Base-by-base conservation (phyloP, 139 green algal genomes). In the Chlorella sorokiniana region DNA sequence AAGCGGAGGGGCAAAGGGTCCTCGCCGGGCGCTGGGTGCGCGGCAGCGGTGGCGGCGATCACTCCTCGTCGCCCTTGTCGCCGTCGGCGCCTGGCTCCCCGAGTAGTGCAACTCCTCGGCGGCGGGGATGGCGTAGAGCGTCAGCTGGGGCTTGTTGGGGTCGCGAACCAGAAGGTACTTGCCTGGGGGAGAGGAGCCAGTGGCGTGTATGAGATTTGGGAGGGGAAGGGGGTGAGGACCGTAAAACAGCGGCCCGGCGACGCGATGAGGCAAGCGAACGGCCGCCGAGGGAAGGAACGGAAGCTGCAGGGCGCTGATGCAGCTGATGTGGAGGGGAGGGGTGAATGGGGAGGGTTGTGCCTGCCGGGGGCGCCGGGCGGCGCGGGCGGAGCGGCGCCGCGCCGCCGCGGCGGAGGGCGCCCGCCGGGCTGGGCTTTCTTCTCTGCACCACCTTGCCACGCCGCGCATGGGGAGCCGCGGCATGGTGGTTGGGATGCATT, bases 81-180 rank as follows among this genome's bases (percentile, higher is more conserved):
- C 45, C 45, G 33, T 29, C 56, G 6, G 70, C 70, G 20, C 48
- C 23, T 18, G 27, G 31, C 54, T 79, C 52, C 14, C 73, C 73
- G 59, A 35, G 29, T 79, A 69, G 8, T 79, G 73, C 54, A 41
- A 4, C 38, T 59, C 78, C 51, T 63, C 91, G 31, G 84, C n/a
- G n/a, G n/a, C 86, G 25, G 93, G 92, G 11, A 97, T 77, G 3
- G 83, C 83, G 86, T 97, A 97, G 69, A 98, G 83, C 37, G 92
- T 88, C 73, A 98, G 87, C 59, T 97, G 86, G 33, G 94, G 91
- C 86, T 98, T 99, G 92, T 97, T 98, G 81, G 97, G 93, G 83
- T 99, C 96, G 86, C 93, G 93, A 16, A 99, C 89, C 54, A 98
- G 85, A 38, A 98, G 89, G 86, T 96, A 98, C 64, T 91, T 92